Base-by-base conservation (phyloP, 176 grass and related monocot genomes). In the Chloris gayana region DNA sequence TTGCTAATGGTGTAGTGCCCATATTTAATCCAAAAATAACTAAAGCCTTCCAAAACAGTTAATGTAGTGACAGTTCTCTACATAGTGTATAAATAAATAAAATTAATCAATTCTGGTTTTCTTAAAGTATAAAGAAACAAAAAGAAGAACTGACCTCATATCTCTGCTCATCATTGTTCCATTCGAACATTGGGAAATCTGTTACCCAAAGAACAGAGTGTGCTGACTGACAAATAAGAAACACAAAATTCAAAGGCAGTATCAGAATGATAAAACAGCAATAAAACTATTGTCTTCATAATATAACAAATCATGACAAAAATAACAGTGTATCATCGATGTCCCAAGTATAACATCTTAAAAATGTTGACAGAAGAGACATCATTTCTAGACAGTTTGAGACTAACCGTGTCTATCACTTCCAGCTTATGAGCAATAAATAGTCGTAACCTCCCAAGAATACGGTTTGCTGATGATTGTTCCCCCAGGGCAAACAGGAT, bases 101-200 rank as follows among this genome's bases (percentile, higher is more conserved):
- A 67, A 41, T 41, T 14, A 60, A 50, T 11, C 8, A 17, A 38
- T 51, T 73, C 67, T 9, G 5, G 11, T 73, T 61, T 78, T 78
- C 47, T 14, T 38, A 15, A 58, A 78, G 29, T 59, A 69, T 21
- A 13, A 35, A 77, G 29, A 17, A 74, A 60, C 4, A 44, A 44
- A 84, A 84, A 60, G n/a, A n/a, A n/a, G n/a, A 81, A 75, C 44
- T 75, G 70, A 98, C 95, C 92, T 93, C 92, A 17, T 98, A 95
- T 84, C 90, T 91, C 77, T 93, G 88, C 82, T 98, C 92, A 32
- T 82, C 83, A 54, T 84, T 81, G 83, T 93, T 95, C 95, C 92
- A 98, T 85, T 93, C 90, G 60, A 98, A 98, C 95, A 98, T 91
- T 81, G 92, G 95, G 76, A 98, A 98, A 67, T 95, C 90, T 47